Base-by-base conservation (phyloP, 441 rosid species). In the Erodium trifolium region DNA sequence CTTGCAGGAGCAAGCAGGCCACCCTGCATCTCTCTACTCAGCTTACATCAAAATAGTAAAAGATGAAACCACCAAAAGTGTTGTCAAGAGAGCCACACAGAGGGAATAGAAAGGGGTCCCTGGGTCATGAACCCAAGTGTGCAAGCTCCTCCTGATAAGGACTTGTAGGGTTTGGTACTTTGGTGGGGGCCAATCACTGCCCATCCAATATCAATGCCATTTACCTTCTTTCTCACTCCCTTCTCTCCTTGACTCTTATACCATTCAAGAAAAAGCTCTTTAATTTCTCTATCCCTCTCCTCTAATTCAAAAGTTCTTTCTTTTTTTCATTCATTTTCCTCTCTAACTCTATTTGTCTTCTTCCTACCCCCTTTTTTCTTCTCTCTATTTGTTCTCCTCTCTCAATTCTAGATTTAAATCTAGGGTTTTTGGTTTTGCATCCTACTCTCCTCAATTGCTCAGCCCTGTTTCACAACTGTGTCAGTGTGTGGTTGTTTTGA, bases 321-420 rank as follows among this genome's bases (percentile, higher is more conserved):
- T 41, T 23, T 23, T 23, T 23, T 23, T 23, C 27, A 65, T 70
- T 78, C 70, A 71, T 63, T 72, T 62, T 68, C 49, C 64, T 41
- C 16, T 47, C 16, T 39, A 12, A 59, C 64, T 43, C 64, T 73
- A 71, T 71, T 73, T 78, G 79, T 78, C 77, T 70, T 77, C 63
- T 71, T 60, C 8, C 34, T 75, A 7, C 53, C 19, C 70, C 71
- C 67, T 11, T 65, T 71, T 72, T 75, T 68, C 75, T 80, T 75
- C 71, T 78, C 77, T 81, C 55, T 12, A n/a, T n/a, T 49, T n/a
- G 75, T 77, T 78, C 78, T 70, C 57, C 81, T 72, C 77, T 75
- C 85, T 78, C 74, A 82, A 75, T 84, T 87, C 89, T 83, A 79
- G 89, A 84, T 82, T 70, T 43, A 72, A 78, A 81, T 87, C 89